Percentiles rank a stretch among this genome's conserved stretches.
Evolutionary conservation across 2,329 filamentous ascomycete species (phyloP).

Genomic region (Podosphaera aphanis): DNA sequence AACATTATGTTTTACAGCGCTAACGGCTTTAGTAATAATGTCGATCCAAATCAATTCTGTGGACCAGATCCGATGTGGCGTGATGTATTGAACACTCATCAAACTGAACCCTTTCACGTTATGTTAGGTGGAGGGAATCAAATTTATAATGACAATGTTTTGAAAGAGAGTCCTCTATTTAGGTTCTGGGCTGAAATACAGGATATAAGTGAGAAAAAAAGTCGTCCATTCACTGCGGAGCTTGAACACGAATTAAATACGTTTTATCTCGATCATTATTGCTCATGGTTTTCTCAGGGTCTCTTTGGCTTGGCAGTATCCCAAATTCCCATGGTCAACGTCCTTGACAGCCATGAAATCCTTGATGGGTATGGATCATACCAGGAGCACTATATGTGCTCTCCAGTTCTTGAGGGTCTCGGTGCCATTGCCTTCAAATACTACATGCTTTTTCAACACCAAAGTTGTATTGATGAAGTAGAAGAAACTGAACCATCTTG

Average conservation of each 20-base stretch:
- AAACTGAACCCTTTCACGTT: conserved; percentile 80
- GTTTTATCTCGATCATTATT: conserved; percentile 75
- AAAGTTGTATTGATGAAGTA: conserved; percentile 61
- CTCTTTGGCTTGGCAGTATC: conserved; percentile 78
- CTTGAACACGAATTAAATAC: conserved; percentile 74
- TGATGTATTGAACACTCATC: conserved; percentile 80
- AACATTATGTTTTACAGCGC: conserved; percentile 98
- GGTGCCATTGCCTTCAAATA: conserved; percentile 93
- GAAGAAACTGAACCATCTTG: conserved; percentile 74
- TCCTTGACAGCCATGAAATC: conserved; percentile 88
- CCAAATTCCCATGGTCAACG: conserved; percentile 96
- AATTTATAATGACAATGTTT: conserved; percentile 78
- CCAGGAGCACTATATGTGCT: conserved; percentile 72
- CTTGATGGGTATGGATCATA: conserved; percentile 89
- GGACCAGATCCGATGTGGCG: conserved; percentile 94
- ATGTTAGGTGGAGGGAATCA: conserved; percentile 97
- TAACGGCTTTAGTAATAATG: conserved; percentile 75
- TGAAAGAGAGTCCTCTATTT: conserved; percentile 53
- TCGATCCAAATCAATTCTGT: conserved; percentile 57
- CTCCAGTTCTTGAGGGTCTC: conserved; percentile 69
- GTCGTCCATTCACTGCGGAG: conserved; percentile 50
- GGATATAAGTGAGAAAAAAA: conserved; percentile 58
- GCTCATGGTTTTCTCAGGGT: conserved; percentile 89
- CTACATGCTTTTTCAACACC: conserved; percentile 96
- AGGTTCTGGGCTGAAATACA: conserved; percentile 64